Evolutionary conservation across 345 rosid species (phyloP), one percentile per base, ranked within the genome.

Genomic region (Schrenkiella parvula): DNA sequence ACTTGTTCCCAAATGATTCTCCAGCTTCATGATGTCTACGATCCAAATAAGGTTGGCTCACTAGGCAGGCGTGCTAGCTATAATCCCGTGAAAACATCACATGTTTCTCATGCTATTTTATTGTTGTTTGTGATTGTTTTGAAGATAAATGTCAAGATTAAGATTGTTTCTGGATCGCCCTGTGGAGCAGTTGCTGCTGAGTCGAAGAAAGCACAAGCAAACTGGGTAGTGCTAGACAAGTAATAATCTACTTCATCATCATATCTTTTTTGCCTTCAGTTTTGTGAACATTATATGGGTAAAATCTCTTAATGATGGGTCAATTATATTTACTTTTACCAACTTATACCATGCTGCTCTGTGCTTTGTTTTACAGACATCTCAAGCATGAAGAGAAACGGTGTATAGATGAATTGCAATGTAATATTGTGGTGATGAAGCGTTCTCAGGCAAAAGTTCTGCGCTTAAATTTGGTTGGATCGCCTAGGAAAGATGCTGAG

Each of bases 211-310:
- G 87, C 84, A 0, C 86, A 80, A 71, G 98, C 97, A n/a, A 89
- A 80, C 78, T 95, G 99, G 98, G 99, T 95, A 48, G 96, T 95
- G 8, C 64, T 95, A 52, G 99, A 95, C 91, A 92, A 90, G 99
- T 95, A 90, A 86, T 37, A 9, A 19, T 54, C 52, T 52, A 37
- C 32, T 13, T 23, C 28, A 29, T 41, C 32, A 54, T 15, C n/a
- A 26, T 11, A 43, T 28, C 8, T 10, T 43, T 59, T 4, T 42
- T 13, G 28, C 42, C 12, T 46, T 46, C 4, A 44, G 34, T 21
- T 53, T 58, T 74, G 25, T 14, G 14, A 39, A 21, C 26, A 29
- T 22, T 35, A 7, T 4, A 9, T 18, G 28, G 23, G 4, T 53
- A 3, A 28, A 6, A 32, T 29, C 12, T 66, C 54, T 28, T 17